Base-by-base conservation (phyloP, 371 early-diverging fungal genomes). In the Syncephalastrum contaminatum region DNA sequence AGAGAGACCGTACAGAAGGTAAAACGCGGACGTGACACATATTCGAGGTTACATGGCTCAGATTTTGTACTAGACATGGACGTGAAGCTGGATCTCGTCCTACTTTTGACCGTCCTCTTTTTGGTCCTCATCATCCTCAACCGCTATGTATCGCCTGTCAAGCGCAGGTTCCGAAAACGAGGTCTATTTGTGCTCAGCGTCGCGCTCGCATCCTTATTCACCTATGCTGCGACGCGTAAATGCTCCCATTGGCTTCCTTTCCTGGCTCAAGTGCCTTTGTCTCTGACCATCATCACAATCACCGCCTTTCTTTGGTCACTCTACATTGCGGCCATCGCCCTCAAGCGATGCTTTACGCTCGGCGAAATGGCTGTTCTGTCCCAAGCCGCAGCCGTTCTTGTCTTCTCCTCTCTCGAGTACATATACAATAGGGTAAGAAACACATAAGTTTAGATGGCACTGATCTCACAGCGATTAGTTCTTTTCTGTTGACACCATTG, bases 321-420 rank as follows among this genome's bases (percentile, higher is more conserved):
- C 2, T 79, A 79, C 58, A 61, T 73, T 14, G 69, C 74, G 16
- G 70, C 67, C 1, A 72, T 72, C 0, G 69, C 72, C 3, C 52
- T 77, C 13, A 70, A 78, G 21, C 73, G 74, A 10, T 80, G 81
- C 41, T 88, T 90, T 63, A 87, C 90, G 0, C 65, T 84, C 49
- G 88, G 88, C 1, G 90, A 90, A 62, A 74, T 87, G 70, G 77
- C 79, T 16, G 65, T 90, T 8, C 54, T 88, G n/a, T 73, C 84
- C 1, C 83, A 88, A 60, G 77, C 78, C 0, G 57, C 81, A 4
- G 78, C 86, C 2, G 55, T 86, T 4, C 61, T 87, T 41, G 27
- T 27, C 4, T 50, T 50, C 4, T 4, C 19, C 2, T 59, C 18
- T 12, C 8, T 66, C 16, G 76, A 75, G 56, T 64, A 64, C 18